phyloP scores from a whole-genome alignment of 768 basidiomycete species.

The Boletus reticulatus region DNA sequence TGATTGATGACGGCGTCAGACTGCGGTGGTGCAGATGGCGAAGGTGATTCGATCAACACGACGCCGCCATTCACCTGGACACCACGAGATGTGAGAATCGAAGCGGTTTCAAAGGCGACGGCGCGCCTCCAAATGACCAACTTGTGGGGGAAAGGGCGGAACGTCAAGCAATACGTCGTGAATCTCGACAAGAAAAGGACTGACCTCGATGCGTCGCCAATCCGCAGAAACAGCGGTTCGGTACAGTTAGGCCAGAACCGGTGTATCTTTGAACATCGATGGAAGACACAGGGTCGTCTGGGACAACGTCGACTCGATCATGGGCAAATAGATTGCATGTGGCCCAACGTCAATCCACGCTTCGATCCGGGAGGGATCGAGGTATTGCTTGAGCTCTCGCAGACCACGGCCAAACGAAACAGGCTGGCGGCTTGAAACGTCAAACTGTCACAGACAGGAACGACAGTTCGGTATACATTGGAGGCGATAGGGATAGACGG shows the following conservation, averaged over 20 bases:
- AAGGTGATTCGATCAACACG: constrained; percentile 65
- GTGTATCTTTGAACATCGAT: too few species aligned
- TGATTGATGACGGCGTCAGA: constrained; percentile 51
- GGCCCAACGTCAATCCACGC: too few species aligned
- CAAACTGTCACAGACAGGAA: too few species aligned
- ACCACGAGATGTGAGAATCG: constrained; percentile 41
- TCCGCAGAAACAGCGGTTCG: constrained; percentile 37
- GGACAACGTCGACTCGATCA: too few species aligned
- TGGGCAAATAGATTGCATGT: too few species aligned
- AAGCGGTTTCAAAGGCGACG: constrained; percentile 63
- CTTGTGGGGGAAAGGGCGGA: constrained; percentile 36
- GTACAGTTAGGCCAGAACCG: constrained; percentile 55
- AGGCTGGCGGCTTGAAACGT: too few species aligned
- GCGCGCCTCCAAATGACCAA: constrained; percentile 82
- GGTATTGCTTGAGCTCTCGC: too few species aligned
- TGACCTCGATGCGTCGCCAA: constrained; percentile 61
- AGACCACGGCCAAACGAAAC: too few species aligned
- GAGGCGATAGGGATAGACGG: constrained; percentile 64
- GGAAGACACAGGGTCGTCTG: too few species aligned
- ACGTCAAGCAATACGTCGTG: background rate
- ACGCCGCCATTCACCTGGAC: constrained; percentile 53
- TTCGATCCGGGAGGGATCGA: too few species aligned
- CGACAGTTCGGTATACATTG: constrained; percentile 56
- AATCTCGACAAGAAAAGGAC: constrained; percentile 26
- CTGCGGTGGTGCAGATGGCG: constrained; percentile 52